Conservation (phyloP, 352 stramenopile species). For the Thalassiosira oceanica region DNA sequence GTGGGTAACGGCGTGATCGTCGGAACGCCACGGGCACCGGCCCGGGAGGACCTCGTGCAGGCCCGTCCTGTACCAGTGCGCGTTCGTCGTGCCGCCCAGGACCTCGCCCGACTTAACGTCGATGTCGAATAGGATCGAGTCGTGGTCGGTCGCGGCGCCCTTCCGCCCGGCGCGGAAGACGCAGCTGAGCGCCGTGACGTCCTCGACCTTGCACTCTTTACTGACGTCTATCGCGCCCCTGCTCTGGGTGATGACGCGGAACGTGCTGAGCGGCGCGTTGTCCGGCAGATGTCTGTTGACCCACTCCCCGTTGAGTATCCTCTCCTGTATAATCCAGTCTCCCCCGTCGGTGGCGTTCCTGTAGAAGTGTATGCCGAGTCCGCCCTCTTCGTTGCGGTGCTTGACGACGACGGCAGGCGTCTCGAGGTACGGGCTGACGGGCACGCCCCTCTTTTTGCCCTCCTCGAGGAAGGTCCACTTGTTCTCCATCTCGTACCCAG, state of each 20-base stretch:
- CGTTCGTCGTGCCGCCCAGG: conserved; percentile 92
- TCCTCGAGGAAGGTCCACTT: conserved; percentile 97
- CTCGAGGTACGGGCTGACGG: conserved; percentile 90
- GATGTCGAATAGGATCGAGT: conserved; percentile 97
- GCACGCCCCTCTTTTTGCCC: conserved; percentile 85
- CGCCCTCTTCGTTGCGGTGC: conserved; percentile 96
- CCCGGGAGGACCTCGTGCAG: conserved; percentile 45
- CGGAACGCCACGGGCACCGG: conserved; percentile 59
- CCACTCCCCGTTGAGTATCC: conserved; percentile 87
- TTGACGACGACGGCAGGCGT: conserved; percentile 92
- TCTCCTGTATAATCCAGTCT: conserved; percentile 95
- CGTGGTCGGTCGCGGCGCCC: conserved; percentile 92
- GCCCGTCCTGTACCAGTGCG: conserved; percentile 87
- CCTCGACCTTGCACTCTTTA: conserved; percentile 25
- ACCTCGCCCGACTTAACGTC: conserved; percentile 92
- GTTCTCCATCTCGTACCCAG: conserved; percentile 94
- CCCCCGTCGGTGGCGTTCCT: conserved; percentile 93
- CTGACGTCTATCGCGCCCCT: conserved; percentile 55
- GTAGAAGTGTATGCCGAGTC: conserved; percentile 97
- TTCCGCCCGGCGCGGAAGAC: conserved; percentile 82
- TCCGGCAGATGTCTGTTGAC: conserved; percentile 89
- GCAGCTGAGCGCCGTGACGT: conserved; percentile 77
- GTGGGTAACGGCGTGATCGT: conserved; percentile 52
- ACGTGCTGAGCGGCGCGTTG: conserved; percentile 94
- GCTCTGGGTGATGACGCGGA: conserved; percentile 96